These are phyloP conservation scores for Solanum sejunctum DNA, from an alignment of 257 asterid genomes.

Conservation along the genomic window DNA sequence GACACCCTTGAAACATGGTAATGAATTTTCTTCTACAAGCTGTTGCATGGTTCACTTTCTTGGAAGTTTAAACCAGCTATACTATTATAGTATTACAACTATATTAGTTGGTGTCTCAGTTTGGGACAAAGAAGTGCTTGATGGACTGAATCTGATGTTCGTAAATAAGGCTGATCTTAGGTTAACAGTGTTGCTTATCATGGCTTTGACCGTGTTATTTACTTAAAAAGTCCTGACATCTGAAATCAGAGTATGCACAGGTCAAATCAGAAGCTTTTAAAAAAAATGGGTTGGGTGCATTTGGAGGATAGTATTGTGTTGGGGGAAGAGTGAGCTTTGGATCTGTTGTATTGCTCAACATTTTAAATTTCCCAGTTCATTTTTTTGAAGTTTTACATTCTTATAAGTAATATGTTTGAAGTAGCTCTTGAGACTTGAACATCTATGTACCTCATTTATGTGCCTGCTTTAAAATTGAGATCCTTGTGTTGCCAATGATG, in stretches of 20 bases:
- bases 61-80: background rate
- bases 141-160: background rate
- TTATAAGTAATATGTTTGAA: background rate
- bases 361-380: background rate
- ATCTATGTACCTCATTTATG: background rate
- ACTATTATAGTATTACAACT: background rate
- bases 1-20: background rate
- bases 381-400: background rate
- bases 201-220: background rate
- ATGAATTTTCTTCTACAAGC: background rate
- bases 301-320: background rate
- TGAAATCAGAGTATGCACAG: background rate
- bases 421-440: background rate
- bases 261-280: background rate
- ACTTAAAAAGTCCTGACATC: background rate
- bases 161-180: background rate
- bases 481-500: background rate
- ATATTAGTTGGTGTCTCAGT: background rate
- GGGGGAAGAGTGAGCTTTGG: background rate
- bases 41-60: background rate
- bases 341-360: background rate
- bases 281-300: background rate
- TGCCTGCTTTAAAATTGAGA: background rate
- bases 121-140: background rate
- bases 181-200: background rate